These are phyloP conservation scores for Chaetomium olivaceum DNA, from an alignment of 2,329 filamentous ascomycete species.

Conservation along the genomic window DNA sequence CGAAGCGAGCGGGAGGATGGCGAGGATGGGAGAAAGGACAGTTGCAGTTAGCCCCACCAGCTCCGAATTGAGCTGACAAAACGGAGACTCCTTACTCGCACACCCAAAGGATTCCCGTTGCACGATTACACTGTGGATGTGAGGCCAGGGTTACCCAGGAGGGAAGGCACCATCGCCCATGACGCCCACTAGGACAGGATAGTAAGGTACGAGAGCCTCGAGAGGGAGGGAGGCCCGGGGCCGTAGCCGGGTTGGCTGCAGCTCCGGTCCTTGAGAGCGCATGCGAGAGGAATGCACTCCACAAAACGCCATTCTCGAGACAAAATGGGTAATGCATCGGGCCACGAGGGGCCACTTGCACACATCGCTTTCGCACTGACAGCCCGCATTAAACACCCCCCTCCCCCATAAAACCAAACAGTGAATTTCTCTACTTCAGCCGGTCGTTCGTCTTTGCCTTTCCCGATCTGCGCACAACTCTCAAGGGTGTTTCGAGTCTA, in stretches of 20 bases:
- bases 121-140: neutral
- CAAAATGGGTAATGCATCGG: neutral
- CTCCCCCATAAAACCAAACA: neutral
- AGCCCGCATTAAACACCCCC: neutral
- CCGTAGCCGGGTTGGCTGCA: neutral
- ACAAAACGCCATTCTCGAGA: neutral
- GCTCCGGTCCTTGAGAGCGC: neutral
- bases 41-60: slow-evolving; percentile 1
- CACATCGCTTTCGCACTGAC: neutral
- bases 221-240: neutral
- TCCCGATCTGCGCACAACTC: neutral
- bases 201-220: slow-evolving; percentile 12
- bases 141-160: slow-evolving; percentile 9
- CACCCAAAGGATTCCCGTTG: neutral
- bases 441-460: neutral
- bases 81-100: slow-evolving; percentile 9
- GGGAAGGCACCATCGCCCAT: slow-evolving; percentile 15
- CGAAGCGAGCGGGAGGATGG: neutral
- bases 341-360: neutral
- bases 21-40: neutral
- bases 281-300: neutral
- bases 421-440: neutral
- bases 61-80: slow-evolving; percentile 9
- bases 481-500: neutral
- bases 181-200: slow-evolving; percentile 9